Evolutionary conservation across 257 asterid species (phyloP).

Genomic region (Plantago ovata): DNA sequence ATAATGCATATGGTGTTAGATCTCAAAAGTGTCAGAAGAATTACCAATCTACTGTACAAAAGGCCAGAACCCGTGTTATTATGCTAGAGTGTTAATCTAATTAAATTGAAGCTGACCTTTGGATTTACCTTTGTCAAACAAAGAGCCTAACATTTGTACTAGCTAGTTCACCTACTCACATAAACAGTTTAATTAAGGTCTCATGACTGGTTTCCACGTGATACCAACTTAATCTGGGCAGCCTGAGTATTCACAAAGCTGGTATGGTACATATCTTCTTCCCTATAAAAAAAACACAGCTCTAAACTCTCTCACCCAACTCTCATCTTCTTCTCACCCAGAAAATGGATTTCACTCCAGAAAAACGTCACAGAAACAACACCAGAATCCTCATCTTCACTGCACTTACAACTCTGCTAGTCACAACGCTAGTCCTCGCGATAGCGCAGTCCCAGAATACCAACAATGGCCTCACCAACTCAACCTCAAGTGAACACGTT

Average conservation of each 20-base stretch:
- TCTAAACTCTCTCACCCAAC: not conserved
- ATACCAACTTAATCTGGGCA: not conserved
- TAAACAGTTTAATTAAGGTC: not conserved
- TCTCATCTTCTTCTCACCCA: not conserved
- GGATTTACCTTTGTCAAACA: no score
- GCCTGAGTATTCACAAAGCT: no score
- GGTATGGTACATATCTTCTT: not conserved
- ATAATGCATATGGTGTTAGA: no score
- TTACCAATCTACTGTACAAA: no score
- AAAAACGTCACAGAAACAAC: conserved; percentile 10
- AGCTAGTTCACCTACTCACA: not conserved
- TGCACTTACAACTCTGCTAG: conserved; percentile 18
- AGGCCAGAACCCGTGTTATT: no score
- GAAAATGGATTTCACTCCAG: not conserved
- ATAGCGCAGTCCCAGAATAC: conserved; percentile 10
- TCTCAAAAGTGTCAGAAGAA: no score
- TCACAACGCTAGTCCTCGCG: conserved; percentile 1
- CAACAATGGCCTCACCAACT: not conserved
- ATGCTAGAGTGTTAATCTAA: no score
- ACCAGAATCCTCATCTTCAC: conserved; percentile 17
- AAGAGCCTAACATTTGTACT: not conserved
- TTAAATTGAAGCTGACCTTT: no score
- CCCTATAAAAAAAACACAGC: not conserved
- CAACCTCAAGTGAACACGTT: conserved; percentile 43
- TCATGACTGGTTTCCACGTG: not conserved